Conservation (phyloP, 148 eudicot species). For the Vaccinium myrtillus region DNA sequence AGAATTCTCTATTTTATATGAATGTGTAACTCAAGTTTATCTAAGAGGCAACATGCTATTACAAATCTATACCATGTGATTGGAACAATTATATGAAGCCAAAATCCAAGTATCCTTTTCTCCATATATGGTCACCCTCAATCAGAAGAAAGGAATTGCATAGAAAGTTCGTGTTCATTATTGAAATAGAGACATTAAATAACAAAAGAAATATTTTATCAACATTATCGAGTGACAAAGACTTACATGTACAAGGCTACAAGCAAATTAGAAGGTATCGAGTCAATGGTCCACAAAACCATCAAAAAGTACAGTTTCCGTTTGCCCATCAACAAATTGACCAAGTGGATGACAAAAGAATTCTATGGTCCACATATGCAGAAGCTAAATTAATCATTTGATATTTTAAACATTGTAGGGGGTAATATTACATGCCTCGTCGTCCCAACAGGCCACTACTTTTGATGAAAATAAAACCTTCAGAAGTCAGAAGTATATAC, state of each 20-base stretch:
- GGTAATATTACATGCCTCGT: not conserved
- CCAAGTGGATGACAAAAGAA: not conserved
- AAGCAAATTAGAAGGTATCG: too few species aligned
- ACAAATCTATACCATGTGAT: not conserved
- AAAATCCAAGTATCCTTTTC: not conserved
- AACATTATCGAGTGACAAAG: not conserved
- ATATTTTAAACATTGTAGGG: not conserved
- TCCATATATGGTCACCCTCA: not conserved
- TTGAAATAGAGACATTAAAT: not conserved
- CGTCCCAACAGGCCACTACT: not conserved
- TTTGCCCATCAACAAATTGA: not conserved
- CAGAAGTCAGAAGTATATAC: not conserved
- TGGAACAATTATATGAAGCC: not conserved
- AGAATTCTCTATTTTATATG: too few species aligned
- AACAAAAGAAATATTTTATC: not conserved
- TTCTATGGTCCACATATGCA: not conserved
- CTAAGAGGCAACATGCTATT: not conserved
- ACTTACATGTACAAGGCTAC: too few species aligned
- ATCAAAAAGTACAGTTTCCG: too few species aligned
- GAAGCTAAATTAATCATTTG: not conserved
- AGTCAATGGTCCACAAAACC: too few species aligned
- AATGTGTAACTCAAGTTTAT: too few species aligned
- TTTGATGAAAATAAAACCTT: not conserved
- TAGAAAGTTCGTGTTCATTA: not conserved
- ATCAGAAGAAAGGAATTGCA: not conserved